These are phyloP conservation scores for Neurospora sp. DNA, from an alignment of 2,329 filamentous ascomycete species.

Conservation along the genomic window DNA sequence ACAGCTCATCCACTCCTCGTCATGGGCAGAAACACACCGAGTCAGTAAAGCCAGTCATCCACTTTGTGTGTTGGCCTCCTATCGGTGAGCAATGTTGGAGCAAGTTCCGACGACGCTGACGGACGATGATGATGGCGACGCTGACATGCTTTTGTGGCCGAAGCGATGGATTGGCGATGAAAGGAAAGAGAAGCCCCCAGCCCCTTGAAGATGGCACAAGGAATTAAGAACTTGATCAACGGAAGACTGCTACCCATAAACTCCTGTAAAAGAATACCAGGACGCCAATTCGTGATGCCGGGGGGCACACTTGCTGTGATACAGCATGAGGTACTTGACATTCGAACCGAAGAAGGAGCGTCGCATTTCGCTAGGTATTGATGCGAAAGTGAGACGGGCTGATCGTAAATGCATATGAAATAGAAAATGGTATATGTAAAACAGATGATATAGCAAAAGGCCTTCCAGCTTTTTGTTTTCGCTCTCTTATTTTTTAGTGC, in stretches of 20 bases:
- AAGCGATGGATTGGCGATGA: background rate
- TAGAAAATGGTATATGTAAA: conserved; percentile 1
- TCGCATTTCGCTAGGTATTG: background rate
- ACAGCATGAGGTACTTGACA: background rate
- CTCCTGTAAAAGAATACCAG: background rate
- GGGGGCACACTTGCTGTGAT: background rate
- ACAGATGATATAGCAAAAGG: background rate
- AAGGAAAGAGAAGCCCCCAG: background rate
- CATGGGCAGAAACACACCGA: background rate
- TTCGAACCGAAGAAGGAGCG: background rate
- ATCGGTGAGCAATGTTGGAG: background rate
- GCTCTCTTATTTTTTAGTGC: conserved; percentile 2
- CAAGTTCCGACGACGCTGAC: background rate
- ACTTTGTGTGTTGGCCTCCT: background rate
- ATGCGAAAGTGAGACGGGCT: background rate
- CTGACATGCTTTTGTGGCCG: background rate
- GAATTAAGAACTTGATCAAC: background rate
- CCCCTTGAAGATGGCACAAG: background rate
- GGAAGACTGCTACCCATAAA: background rate
- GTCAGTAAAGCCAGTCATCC: background rate
- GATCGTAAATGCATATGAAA: background rate
- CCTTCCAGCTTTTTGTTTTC: conserved; percentile 1
- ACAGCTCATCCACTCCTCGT: background rate
- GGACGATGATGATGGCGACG: background rate
- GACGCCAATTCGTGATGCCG: background rate